phyloP scores from a whole-genome alignment of 2,329 filamentous ascomycete genomes.

The Nemania sp. region DNA sequence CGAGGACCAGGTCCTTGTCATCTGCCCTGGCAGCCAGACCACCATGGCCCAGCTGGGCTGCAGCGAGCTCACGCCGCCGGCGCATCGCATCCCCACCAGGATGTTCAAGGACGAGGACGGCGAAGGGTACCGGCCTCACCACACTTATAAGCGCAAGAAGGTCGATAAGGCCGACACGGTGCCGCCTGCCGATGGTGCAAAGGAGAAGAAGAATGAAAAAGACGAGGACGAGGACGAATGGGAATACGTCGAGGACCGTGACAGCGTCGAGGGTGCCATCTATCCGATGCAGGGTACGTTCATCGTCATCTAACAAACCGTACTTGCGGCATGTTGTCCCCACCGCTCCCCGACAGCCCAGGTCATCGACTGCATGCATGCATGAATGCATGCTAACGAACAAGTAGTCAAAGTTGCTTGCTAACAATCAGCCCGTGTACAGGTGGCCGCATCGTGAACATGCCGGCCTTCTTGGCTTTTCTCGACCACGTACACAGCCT shows the following conservation, averaged over 20 bases:
- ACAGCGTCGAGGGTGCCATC: constrained; percentile 85
- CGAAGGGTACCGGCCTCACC: constrained; percentile 76
- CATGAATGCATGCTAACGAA: not conserved
- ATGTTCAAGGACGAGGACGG: constrained; percentile 89
- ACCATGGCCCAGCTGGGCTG: constrained; percentile 91
- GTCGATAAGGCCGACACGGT: constrained; percentile 29
- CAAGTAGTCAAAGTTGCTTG: constrained; percentile 1
- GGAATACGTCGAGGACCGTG: constrained; percentile 85
- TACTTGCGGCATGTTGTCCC: not conserved
- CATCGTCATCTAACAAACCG: not conserved
- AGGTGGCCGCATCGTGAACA: constrained; percentile 82
- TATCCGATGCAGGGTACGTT: constrained; percentile 73
- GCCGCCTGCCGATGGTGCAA: constrained; percentile 44
- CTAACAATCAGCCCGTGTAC: constrained; percentile 16
- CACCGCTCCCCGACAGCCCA: not conserved
- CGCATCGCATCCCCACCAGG: constrained; percentile 83
- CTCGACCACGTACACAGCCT: constrained; percentile 89
- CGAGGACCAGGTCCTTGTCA: constrained; percentile 69
- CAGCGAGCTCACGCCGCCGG: constrained; percentile 88
- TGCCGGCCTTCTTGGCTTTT: constrained; percentile 91
- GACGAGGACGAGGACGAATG: constrained; percentile 65
- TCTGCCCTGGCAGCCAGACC: constrained; percentile 83
- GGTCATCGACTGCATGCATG: not conserved
- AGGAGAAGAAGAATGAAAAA: constrained; percentile 59
- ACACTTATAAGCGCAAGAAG: constrained; percentile 70